phyloP scores from a whole-genome alignment of 371 early-diverging fungal species.

The Syncephalastrum sp. region DNA sequence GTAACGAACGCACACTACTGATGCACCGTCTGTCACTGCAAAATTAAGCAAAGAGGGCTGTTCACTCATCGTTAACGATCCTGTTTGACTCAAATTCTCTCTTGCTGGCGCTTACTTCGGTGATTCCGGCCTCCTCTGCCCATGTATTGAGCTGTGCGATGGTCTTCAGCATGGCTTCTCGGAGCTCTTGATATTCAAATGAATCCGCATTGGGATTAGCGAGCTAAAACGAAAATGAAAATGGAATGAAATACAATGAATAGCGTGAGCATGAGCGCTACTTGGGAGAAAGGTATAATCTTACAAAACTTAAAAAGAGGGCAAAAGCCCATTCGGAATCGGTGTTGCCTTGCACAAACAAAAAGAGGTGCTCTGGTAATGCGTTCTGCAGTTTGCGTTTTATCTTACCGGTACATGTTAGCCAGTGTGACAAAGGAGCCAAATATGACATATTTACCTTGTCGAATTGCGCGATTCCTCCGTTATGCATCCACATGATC shows the following conservation, averaged over 20 bases:
- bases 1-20: slow-evolving; percentile 82
- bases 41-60: slow-evolving; percentile 77
- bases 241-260: background rate
- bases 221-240: slow-evolving; percentile 37
- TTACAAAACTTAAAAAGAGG: slow-evolving; percentile 75
- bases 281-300: background rate
- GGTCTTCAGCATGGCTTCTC: slow-evolving; percentile 74
- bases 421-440: background rate
- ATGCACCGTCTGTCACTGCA: slow-evolving; percentile 85
- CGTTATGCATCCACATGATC: slow-evolving; percentile 92
- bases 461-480: slow-evolving; percentile 70
- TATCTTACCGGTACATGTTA: slow-evolving; percentile 39
- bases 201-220: slow-evolving; percentile 46
- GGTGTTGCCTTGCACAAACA: slow-evolving; percentile 78
- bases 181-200: slow-evolving; percentile 60
- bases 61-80: background rate
- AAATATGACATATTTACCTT: slow-evolving; percentile 42
- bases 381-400: slow-evolving; percentile 68
- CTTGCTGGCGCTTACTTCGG: slow-evolving; percentile 26
- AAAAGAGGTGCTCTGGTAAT: slow-evolving; percentile 69
- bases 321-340: slow-evolving; percentile 90
- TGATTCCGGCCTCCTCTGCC: slow-evolving; percentile 62
- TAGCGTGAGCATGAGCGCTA: background rate
- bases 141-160: slow-evolving; percentile 71
- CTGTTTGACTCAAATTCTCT: background rate